Percentiles rank a stretch among this genome's conserved stretches.
These are phyloP conservation scores for Hypomyces perniciosus DNA, from an alignment of 2,329 filamentous ascomycete genomes.

Conservation along the genomic window DNA sequence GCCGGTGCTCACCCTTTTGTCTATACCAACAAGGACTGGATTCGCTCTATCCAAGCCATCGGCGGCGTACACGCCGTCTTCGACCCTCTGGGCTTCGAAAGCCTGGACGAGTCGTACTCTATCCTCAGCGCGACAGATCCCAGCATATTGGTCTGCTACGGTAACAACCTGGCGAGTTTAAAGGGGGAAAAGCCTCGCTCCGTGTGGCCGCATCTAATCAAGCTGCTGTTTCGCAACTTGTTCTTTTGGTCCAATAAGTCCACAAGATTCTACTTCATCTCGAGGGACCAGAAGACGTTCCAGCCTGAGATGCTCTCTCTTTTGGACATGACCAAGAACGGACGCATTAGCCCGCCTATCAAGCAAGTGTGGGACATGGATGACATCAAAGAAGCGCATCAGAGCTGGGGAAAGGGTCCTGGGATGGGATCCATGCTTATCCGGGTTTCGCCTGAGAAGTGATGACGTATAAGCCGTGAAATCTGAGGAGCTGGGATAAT, in stretches of 20 bases:
- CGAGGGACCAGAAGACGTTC: slow-evolving; percentile 28
- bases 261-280: slow-evolving; percentile 32
- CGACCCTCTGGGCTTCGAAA: slow-evolving; percentile 45
- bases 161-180: slow-evolving; percentile 30
- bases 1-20: slow-evolving; percentile 38
- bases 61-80: slow-evolving; percentile 44
- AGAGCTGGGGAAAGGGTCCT: slow-evolving; percentile 27
- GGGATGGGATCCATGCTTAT: slow-evolving; percentile 34
- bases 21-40: slow-evolving; percentile 46
- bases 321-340: slow-evolving; percentile 26
- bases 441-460: slow-evolving; percentile 16
- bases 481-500: neutral
- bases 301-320: slow-evolving; percentile 25
- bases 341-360: slow-evolving; percentile 30
- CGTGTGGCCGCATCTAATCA: slow-evolving; percentile 25
- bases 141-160: slow-evolving; percentile 37
- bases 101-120: slow-evolving; percentile 43
- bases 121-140: slow-evolving; percentile 30
- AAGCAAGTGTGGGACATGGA: slow-evolving; percentile 37
- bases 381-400: slow-evolving; percentile 32
- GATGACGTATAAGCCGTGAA: neutral
- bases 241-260: slow-evolving; percentile 23
- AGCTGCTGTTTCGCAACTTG: slow-evolving; percentile 27
- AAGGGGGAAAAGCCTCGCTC: slow-evolving; percentile 27
- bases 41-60: slow-evolving; percentile 35